phyloP scores from a whole-genome alignment of 2,329 filamentous ascomycete genomes.

The Ramularia collo-cygni region DNA sequence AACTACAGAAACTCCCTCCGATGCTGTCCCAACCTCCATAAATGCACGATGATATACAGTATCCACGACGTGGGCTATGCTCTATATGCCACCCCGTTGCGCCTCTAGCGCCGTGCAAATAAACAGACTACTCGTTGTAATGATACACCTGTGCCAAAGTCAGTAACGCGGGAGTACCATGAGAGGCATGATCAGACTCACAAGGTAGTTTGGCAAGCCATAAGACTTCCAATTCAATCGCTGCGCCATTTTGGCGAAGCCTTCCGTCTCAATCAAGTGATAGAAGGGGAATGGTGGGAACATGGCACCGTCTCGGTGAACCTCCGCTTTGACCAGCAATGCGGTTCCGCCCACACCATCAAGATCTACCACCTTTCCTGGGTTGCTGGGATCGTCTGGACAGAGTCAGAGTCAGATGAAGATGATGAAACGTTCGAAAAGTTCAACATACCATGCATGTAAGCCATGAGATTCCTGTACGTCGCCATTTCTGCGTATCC shows the following conservation, averaged over 20 bases:
- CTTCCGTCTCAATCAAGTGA: conserved; percentile 94
- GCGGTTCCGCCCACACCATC: conserved; percentile 94
- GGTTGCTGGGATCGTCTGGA: conserved; percentile 18
- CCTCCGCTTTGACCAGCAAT: conserved; percentile 88
- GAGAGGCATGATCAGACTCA: conserved; percentile 42
- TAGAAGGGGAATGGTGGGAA: conserved; percentile 96
- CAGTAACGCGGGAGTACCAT: background rate
- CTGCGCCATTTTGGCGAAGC: conserved; percentile 94
- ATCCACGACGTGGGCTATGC: background rate
- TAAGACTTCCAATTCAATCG: conserved; percentile 77
- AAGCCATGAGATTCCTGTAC: conserved; percentile 85
- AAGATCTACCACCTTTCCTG: conserved; percentile 50
- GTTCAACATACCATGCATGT: conserved; percentile 58
- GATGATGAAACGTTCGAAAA: too few relatives aligned
- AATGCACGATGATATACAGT: background rate
- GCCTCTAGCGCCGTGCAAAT: background rate
- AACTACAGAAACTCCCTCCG: too few relatives aligned
- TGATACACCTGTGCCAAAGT: conserved; percentile 12
- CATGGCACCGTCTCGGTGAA: conserved; percentile 96
- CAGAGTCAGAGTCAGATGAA: too few relatives aligned
- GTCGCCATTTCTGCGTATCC: conserved; percentile 91
- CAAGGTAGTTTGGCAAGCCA: conserved; percentile 96
- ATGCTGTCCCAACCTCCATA: too few relatives aligned
- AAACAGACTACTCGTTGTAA: conserved; percentile 14
- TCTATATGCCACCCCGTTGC: background rate